Conservation (phyloP, 305 asterid genomes). For the Rubia peregrina region DNA sequence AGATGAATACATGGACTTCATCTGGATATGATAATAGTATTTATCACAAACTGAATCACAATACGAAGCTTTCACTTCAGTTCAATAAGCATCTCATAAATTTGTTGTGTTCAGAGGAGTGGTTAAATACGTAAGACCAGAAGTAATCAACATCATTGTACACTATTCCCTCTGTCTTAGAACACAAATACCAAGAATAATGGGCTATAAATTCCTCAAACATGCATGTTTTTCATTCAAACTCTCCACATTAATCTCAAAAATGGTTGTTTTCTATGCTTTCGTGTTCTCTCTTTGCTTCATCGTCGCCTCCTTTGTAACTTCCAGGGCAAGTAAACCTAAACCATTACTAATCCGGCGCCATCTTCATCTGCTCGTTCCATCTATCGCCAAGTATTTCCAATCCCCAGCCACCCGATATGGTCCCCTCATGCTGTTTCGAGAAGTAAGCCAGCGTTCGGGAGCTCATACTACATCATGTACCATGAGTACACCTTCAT, state of each 20-base stretch:
- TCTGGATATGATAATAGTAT: too few relatives aligned
- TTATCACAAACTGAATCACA: too few relatives aligned
- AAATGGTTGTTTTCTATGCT: conserved; percentile 12
- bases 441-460: neutral
- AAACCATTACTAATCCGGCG: conserved; percentile 6
- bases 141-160: too few relatives aligned
- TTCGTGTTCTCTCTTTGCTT: conserved; percentile 33
- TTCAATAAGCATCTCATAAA: too few relatives aligned
- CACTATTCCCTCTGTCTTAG: too few relatives aligned
- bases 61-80: too few relatives aligned
- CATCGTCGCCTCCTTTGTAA: conserved; percentile 4
- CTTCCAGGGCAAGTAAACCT: neutral
- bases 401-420: conserved; percentile 27
- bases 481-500: conserved; percentile 32
- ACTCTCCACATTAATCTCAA: neutral
- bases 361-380: conserved; percentile 43
- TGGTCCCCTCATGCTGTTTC: conserved; percentile 33
- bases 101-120: too few relatives aligned
- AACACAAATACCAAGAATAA: neutral
- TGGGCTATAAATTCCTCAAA: neutral
- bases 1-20: too few relatives aligned
- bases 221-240: neutral
- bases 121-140: too few relatives aligned
- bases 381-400: conserved; percentile 35
- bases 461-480: conserved; percentile 36